Percentiles rank a stretch among this genome's conserved stretches.
These are phyloP conservation scores for Sclerotinia spermophila DNA, from an alignment of 2,329 filamentous ascomycete species.

Conservation along the genomic window DNA sequence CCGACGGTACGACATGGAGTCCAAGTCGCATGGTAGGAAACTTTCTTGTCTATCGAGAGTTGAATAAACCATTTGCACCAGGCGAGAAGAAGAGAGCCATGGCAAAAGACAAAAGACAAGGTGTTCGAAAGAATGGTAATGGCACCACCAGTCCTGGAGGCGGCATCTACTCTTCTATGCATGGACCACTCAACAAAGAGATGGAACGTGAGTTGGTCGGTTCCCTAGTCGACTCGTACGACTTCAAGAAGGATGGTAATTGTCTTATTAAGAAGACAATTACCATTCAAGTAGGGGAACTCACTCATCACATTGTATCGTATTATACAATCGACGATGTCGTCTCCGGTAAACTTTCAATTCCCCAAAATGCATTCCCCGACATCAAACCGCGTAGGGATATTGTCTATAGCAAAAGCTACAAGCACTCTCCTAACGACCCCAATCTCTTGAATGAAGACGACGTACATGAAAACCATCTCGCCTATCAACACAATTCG, in stretches of 20 bases:
- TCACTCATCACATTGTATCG: slow-evolving; percentile 80
- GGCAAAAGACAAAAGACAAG: slow-evolving; percentile 57
- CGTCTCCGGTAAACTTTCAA: slow-evolving; percentile 50
- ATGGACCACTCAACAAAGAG: slow-evolving; percentile 30
- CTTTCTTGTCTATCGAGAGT: slow-evolving; percentile 94
- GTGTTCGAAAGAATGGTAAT: slow-evolving; percentile 30
- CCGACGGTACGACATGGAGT: slow-evolving; percentile 87
- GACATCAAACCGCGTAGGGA: slow-evolving; percentile 53
- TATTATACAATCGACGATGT: slow-evolving; percentile 85
- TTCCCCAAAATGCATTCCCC: slow-evolving; percentile 54
- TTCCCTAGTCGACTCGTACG: slow-evolving; percentile 84
- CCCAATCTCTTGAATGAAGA: slow-evolving; percentile 41
- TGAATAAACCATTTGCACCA: slow-evolving; percentile 88
- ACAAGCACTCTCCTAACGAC: slow-evolving; percentile 63
- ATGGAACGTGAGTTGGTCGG: slow-evolving; percentile 55
- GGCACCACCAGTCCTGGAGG: slow-evolving; percentile 22
- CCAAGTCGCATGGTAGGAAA: slow-evolving; percentile 93
- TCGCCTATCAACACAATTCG: background rate
- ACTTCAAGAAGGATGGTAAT: slow-evolving; percentile 71
- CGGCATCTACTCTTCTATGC: slow-evolving; percentile 14
- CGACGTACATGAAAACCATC: slow-evolving; percentile 20
- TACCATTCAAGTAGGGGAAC: slow-evolving; percentile 68
- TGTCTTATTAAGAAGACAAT: slow-evolving; percentile 89
- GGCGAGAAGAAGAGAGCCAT: slow-evolving; percentile 83
- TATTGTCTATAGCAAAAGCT: slow-evolving; percentile 60